Base-by-base conservation (phyloP, 495 filamentous ascomycete species). In the Umbilicaria muhlenbergii region DNA sequence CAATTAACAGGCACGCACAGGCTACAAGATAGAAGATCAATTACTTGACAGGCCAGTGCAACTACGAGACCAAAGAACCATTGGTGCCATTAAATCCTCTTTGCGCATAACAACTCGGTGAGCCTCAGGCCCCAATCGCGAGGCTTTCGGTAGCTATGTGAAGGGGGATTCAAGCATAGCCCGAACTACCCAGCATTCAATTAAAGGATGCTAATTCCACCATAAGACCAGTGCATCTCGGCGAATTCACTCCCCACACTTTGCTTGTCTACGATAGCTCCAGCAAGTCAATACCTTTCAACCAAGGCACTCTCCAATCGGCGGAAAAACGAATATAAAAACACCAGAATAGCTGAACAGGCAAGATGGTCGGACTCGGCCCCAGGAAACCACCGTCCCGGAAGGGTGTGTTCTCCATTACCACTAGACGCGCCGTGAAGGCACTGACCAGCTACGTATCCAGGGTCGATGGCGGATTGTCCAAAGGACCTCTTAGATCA, bases 401-500 rank as follows among this genome's bases (percentile, higher is more conserved):
- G 52, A 86, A 80, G 71, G 83, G 82, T 74, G 70, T 62, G 75
- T 19, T 28, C 52, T 51, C 55, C 32, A 47, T 61, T 34, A 19
- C 41, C 34, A 42, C 40, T 33, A 52, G 36, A 37, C 21, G 31
- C 21, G 21, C 48, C 36, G 45, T 54, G 45, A 1, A 28, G 1
- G 24, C 43, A 41, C 54, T 57, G 44, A 59, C 34, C n/a, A 32
- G 6, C 43, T 36, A 47, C 47, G 43, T 44, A 31, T 11, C 11
- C 50, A 82, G 80, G 81, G 43, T 87, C 83, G 41, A 78, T 80
- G 71, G 71, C 78, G 53, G 80, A 85, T 66, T 62, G 92, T 60
- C 86, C 91, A 40, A 81, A 88, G 62, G 77, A 91, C 59, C 75
- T 96, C 40, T 63, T 82, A 51, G 68, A 77, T 45, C 81, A 94